phyloP scores from a whole-genome alignment of 345 rosid genomes.

The Citropsis articulata region DNA sequence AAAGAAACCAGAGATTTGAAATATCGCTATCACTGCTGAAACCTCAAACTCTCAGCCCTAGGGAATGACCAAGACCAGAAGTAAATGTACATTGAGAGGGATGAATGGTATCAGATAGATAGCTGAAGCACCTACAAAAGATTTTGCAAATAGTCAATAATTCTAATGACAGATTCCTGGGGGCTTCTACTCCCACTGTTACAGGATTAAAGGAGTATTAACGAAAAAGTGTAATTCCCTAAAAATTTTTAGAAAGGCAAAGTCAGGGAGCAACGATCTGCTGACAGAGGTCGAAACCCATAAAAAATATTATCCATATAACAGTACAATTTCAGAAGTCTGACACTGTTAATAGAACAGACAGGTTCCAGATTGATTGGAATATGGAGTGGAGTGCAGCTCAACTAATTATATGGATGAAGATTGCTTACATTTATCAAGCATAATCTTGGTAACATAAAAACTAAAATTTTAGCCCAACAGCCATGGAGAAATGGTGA shows the following conservation, averaged over 20 bases:
- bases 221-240: not conserved
- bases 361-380: not conserved
- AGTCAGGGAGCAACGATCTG: not conserved
- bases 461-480: not conserved
- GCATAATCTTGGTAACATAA: not conserved
- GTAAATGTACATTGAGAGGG: not conserved
- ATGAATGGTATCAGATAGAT: not conserved
- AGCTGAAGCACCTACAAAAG: not conserved
- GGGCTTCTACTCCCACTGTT: not conserved
- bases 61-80: not conserved
- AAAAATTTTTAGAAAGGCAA: not conserved
- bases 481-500: not conserved
- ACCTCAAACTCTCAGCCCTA: not conserved
- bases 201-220: not conserved
- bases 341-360: not conserved
- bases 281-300: not conserved
- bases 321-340: not conserved
- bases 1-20: not conserved
- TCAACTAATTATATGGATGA: not conserved
- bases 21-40: conserved; percentile 1
- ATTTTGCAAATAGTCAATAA: not conserved
- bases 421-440: not conserved
- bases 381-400: not conserved
- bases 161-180: not conserved
- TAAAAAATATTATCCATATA: not conserved